These are phyloP conservation scores for Testicularia cyperi DNA, from an alignment of 1,284 basidiomycete species.

Conservation along the genomic window DNA sequence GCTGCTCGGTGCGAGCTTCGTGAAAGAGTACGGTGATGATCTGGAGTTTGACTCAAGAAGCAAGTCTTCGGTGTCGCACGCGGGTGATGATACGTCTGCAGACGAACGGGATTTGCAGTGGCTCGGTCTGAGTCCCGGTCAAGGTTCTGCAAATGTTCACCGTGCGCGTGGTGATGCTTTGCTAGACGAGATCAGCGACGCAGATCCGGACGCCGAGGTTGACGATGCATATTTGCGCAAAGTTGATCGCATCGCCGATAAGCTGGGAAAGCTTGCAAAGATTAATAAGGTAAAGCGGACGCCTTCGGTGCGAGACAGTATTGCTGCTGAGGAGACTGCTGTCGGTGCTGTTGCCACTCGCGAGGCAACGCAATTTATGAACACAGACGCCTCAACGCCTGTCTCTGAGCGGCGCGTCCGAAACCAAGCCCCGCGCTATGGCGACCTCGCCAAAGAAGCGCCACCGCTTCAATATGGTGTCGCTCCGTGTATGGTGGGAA, in stretches of 20 bases:
- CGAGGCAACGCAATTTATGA: no score
- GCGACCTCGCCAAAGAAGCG: no score
- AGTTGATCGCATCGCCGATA: conserved; percentile 36
- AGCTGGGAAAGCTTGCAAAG: conserved; percentile 29
- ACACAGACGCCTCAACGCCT: no score
- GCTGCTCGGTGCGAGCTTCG: conserved; percentile 29
- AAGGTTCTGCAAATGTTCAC: no score
- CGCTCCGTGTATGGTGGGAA: no score
- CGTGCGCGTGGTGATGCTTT: conserved; percentile 15
- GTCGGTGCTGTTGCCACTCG: background rate
- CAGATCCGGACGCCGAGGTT: conserved; percentile 28
- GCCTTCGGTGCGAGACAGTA: background rate
- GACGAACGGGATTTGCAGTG: background rate
- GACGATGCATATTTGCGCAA: conserved; percentile 28
- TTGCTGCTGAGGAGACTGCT: background rate
- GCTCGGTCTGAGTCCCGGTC: background rate
- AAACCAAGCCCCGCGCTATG: no score
- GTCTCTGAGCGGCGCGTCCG: no score
- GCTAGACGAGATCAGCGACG: conserved; percentile 24
- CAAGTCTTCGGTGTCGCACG: conserved; percentile 6
- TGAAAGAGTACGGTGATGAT: conserved; percentile 19
- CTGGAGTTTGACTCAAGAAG: conserved; percentile 12
- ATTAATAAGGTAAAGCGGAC: background rate
- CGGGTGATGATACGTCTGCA: conserved; percentile 1
- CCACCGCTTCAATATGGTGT: no score